A percentile compares a stretch with the other conserved stretches of the same genome.
Conservation (phyloP, 2,329 filamentous ascomycete species). For the Rhynchosporium secalis region DNA sequence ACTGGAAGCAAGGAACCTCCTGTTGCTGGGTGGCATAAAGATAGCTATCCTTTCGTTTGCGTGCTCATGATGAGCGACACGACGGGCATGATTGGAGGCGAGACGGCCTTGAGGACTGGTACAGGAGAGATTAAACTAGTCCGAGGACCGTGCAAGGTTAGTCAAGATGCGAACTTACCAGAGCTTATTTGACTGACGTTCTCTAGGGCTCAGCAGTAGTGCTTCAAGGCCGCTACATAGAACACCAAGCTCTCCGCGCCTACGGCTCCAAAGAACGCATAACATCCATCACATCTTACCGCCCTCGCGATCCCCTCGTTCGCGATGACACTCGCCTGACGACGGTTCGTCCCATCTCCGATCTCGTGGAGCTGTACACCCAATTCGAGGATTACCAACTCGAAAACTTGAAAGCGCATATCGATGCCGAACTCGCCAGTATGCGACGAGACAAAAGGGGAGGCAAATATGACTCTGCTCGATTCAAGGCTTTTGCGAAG, state of each 20-base stretch:
- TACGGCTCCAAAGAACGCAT: slow-evolving; percentile 11
- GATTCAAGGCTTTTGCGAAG: neutral
- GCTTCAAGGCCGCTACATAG: slow-evolving; percentile 9
- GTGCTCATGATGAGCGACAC: slow-evolving; percentile 12
- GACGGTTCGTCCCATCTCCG: neutral
- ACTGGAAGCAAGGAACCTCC: neutral
- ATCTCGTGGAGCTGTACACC: neutral
- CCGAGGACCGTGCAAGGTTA: neutral
- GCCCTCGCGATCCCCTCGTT: slow-evolving; percentile 6
- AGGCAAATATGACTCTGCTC: neutral
- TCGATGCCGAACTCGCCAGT: neutral
- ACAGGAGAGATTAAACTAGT: slow-evolving; percentile 1
- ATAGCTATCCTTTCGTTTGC: slow-evolving; percentile 9
- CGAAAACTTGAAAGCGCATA: neutral
- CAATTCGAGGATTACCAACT: slow-evolving; percentile 1
- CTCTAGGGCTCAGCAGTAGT: slow-evolving; percentile 4
- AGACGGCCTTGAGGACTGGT: slow-evolving; percentile 1
- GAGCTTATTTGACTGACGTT: neutral
- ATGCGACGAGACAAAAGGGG: neutral
- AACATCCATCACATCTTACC: slow-evolving; percentile 5
- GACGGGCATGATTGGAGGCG: neutral
- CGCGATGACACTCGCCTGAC: slow-evolving; percentile 6
- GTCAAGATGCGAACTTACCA: neutral
- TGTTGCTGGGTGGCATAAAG: slow-evolving; percentile 8
- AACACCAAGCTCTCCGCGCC: slow-evolving; percentile 4